These are phyloP conservation scores for Multifurca ochricompacta DNA, from an alignment of 768 basidiomycete species.

Conservation along the genomic window DNA sequence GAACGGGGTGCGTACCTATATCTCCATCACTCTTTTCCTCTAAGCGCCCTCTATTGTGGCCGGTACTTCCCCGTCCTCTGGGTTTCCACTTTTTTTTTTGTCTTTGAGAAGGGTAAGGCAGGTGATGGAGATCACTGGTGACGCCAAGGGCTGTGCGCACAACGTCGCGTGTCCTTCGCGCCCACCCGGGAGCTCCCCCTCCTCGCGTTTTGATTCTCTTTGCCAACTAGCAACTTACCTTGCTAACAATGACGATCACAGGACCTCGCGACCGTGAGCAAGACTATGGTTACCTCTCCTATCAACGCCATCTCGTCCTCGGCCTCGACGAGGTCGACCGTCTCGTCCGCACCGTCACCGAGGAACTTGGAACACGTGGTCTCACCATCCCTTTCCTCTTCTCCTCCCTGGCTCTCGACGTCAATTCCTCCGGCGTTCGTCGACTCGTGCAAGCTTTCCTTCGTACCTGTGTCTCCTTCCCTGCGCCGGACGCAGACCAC, in stretches of 20 bases:
- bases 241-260: neutral
- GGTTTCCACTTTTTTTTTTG: neutral
- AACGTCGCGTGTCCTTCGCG: neutral
- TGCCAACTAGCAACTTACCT: neutral
- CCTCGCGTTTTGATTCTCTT: no score
- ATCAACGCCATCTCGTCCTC: constrained; percentile 67
- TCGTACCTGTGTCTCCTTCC: constrained; percentile 39
- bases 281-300: constrained; percentile 67
- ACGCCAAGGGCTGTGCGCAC: neutral
- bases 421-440: constrained; percentile 61
- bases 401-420: constrained; percentile 81
- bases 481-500: constrained; percentile 35
- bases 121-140: constrained; percentile 12
- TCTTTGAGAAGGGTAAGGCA: neutral
- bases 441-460: constrained; percentile 74
- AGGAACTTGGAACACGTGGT: constrained; percentile 61
- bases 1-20: no score
- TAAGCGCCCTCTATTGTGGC: neutral
- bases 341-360: constrained; percentile 58
- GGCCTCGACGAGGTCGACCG: constrained; percentile 62
- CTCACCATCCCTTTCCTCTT: constrained; percentile 88
- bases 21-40: no score
- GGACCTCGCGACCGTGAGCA: constrained; percentile 24
- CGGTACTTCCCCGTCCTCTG: neutral
- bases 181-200: no score